phyloP scores from a whole-genome alignment of 2,329 filamentous ascomycete genomes.

The Elsinoe perseae region DNA sequence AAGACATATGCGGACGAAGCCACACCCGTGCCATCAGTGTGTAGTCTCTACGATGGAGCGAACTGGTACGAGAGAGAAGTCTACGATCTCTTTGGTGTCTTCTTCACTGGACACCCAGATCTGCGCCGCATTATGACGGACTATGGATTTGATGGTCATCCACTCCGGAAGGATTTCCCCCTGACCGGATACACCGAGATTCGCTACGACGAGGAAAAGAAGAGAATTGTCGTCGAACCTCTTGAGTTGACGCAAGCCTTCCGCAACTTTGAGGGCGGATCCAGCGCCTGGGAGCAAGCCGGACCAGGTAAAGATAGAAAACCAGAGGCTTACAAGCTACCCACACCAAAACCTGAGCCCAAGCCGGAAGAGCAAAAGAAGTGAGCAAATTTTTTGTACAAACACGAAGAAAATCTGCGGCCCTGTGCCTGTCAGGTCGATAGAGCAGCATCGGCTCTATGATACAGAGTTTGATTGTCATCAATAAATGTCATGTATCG shows the following conservation, averaged over 20 bases:
- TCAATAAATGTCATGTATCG: not conserved
- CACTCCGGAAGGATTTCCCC: constrained; percentile 94
- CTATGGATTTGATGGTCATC: constrained; percentile 97
- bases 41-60: constrained; percentile 80
- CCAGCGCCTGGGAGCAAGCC: constrained; percentile 56
- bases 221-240: constrained; percentile 96
- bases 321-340: constrained; percentile 84
- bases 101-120: constrained; percentile 93
- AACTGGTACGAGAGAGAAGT: constrained; percentile 99
- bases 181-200: constrained; percentile 97
- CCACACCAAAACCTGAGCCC: constrained; percentile 89
- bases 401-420: not conserved
- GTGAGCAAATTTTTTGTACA: constrained; percentile 41
- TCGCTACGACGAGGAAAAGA: constrained; percentile 98
- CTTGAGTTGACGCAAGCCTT: constrained; percentile 96
- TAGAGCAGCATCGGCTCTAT: not conserved
- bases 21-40: constrained; percentile 83
- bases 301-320: constrained; percentile 66
- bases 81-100: constrained; percentile 95
- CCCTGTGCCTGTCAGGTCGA: not conserved
- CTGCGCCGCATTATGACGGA: constrained; percentile 97
- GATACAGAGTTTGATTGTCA: not conserved
- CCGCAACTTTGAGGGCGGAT: constrained; percentile 85
- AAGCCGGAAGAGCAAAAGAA: constrained; percentile 90
- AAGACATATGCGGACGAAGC: constrained; percentile 99